phyloP scores from a whole-genome alignment of 768 basidiomycete genomes.

The Rhodotorula kratochvilovae region DNA sequence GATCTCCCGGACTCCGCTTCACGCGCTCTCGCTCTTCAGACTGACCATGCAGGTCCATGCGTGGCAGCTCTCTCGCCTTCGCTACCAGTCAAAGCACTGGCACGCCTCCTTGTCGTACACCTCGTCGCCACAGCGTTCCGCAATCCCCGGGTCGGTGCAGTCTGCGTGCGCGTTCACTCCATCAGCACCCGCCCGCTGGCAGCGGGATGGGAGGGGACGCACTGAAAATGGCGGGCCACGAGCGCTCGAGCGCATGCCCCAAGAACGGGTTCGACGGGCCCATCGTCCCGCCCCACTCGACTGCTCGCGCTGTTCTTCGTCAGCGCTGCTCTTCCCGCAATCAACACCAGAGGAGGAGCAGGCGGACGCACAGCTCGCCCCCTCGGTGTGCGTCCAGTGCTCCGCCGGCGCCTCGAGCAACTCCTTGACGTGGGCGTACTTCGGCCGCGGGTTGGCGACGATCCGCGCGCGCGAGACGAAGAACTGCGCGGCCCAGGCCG shows the following conservation, averaged over 20 bases:
- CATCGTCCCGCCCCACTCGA: not conserved
- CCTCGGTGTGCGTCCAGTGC: slow-evolving; percentile 17
- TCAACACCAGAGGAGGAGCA: not conserved
- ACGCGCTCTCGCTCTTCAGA: not conserved
- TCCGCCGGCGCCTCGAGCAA: slow-evolving; percentile 16
- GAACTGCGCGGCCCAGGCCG: slow-evolving; percentile 46
- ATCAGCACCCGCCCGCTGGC: not conserved
- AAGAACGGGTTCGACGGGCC: slow-evolving; percentile 3
- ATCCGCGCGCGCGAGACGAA: slow-evolving; percentile 44
- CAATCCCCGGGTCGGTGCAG: slow-evolving; percentile 14
- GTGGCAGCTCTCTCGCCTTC: not conserved
- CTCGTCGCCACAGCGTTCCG: slow-evolving; percentile 6
- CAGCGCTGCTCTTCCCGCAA: too few species aligned
- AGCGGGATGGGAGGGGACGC: not conserved
- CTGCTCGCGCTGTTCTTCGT: not conserved
- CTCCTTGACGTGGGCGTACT: slow-evolving; percentile 40
- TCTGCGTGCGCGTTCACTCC: not conserved
- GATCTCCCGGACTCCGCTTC: not conserved
- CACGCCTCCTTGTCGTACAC: slow-evolving; percentile 9
- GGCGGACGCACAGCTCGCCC: not conserved
- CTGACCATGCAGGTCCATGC: not conserved
- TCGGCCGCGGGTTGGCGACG: slow-evolving; percentile 35
- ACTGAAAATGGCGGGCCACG: slow-evolving; percentile 23
- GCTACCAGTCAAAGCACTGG: slow-evolving; percentile 7
- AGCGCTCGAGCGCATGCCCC: slow-evolving; percentile 17